Base-by-base conservation (phyloP, 208 protist genomes). In the Acanthamoeba sp. region DNA sequence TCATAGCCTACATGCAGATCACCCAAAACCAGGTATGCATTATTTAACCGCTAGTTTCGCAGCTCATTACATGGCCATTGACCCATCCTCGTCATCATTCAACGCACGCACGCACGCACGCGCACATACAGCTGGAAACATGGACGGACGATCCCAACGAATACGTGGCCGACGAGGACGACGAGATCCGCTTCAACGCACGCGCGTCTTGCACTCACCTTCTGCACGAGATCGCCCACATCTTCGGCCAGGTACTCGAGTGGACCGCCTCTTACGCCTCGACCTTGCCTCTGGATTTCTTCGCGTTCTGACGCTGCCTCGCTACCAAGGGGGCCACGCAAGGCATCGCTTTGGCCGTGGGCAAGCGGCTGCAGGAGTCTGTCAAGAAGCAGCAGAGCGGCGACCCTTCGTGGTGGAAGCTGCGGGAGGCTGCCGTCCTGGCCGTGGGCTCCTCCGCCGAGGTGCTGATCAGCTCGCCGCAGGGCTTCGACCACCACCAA, bases 131-230 rank as follows among this genome's bases (percentile, higher is more conserved):
- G 52, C 18, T 66, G 42, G 42, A 89, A 40, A 64, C 27, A 45
- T 66, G 88, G 88, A 34, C 32, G 20, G 52, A 69, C 4, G 88
- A 93, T 16, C 88, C 88, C 40, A 93, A 93, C 59, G 88, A 93
- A n/a, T 93, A 93, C 38, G 62, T 93, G 24, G 88, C 88, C 9
- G 88, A 93, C n/a, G 88, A 93, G 59, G 88, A 93, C 36, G 88
- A 93, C 59, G 88, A 93, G 38, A 45, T 62, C 10, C 55, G 88
- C 34, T 93, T 78, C 64, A 93, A 93, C 40, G 88, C 88, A 18
- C 88, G 88, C 22, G 64, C 62, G 7, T 34, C 88, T 10, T 93
- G 88, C 42, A 93, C 62, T 14, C 55, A 71, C 9, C 88, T 93
- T 4, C 36, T 93, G 24, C 55, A 76, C n/a, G 88, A 34, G 6